Base-by-base conservation (phyloP, 495 filamentous ascomycete genomes). In the Bacidia gigantensis region DNA sequence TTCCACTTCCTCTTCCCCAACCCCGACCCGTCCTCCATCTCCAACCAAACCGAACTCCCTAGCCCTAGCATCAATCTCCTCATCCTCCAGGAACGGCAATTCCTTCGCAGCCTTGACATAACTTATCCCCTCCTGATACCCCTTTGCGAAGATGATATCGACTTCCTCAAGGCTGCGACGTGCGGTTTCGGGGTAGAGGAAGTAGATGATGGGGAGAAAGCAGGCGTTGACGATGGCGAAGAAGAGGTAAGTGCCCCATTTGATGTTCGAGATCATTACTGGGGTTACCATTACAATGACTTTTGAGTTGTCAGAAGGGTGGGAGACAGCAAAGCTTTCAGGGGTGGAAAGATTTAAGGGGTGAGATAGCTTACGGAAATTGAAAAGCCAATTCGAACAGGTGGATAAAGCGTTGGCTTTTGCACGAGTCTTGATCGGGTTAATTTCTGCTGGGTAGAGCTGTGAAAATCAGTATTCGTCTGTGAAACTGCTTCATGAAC, bases 101-200 rank as follows among this genome's bases (percentile, higher is more conserved):
- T 89, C 78, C 54, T 80, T 65, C 12, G 82, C 72, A 0, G 84
- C 87, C 51, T 66, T 69, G 38, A 93, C 83, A 52, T 87, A 88
- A 46, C 74, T 78, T 3, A 86, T 88, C 2, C 84, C 80, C 65
- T 90, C 86, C 23, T 68, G 64, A 58, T 78, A 78, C 2, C 84
- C 85, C 72, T 90, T 89, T 58, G 83, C 81, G 54, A 87, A 86
- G 64, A 85, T 82, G 49, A 88, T 71, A 62, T 89, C 86, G 50
- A 88, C 87, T 60, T 88, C 84, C 60, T 89, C 86, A 18, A 89
- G 72, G 39, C 76, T 81, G 48, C 84, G 79, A 35, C 71, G 66
- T 10, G 76, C 75, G 0, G 82, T 87, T 68, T 87, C 84, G 3
- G 84, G 83, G 63, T 85, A 87, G 68, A 83, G 84, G 67, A 87